A percentile compares a stretch with the other conserved stretches of the same genome.
Conservation (phyloP, 2,329 filamentous ascomycete species). For the Sporothrix euskadiensis region DNA sequence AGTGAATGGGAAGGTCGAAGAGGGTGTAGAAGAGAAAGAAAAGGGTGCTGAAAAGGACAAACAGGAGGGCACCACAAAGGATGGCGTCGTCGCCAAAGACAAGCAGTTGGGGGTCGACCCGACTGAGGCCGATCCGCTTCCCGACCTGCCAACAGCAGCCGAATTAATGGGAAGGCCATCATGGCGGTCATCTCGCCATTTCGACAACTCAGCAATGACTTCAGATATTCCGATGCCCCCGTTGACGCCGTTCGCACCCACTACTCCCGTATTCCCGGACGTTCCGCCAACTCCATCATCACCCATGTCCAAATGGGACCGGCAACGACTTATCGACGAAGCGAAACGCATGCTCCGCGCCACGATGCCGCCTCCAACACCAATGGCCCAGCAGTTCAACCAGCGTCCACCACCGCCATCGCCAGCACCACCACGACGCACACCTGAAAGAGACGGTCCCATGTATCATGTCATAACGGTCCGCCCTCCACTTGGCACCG, state of each 20-base stretch:
- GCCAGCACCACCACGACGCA: background rate
- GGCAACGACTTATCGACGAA: background rate
- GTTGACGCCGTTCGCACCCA: background rate
- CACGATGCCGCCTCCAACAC: background rate
- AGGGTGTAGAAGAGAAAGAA: background rate
- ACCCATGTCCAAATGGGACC: background rate
- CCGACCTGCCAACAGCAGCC: background rate
- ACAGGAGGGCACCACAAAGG: background rate
- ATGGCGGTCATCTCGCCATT: background rate
- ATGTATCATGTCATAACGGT: background rate
- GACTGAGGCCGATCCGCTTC: background rate
- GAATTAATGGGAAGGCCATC: background rate
- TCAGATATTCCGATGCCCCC: background rate
- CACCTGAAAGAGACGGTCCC: background rate
- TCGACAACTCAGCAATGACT: background rate
- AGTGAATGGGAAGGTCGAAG: background rate
- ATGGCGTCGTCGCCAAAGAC: too few species aligned
- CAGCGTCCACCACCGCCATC: constrained; percentile 1
- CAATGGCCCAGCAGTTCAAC: background rate
- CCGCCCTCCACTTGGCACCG: background rate
- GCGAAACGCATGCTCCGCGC: background rate
- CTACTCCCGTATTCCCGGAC: background rate
- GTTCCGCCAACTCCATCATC: background rate
- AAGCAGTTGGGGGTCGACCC: background rate
- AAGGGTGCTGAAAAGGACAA: background rate